Base-by-base conservation (phyloP, 106 monocot species). In the Platanthera guangdongensis region DNA sequence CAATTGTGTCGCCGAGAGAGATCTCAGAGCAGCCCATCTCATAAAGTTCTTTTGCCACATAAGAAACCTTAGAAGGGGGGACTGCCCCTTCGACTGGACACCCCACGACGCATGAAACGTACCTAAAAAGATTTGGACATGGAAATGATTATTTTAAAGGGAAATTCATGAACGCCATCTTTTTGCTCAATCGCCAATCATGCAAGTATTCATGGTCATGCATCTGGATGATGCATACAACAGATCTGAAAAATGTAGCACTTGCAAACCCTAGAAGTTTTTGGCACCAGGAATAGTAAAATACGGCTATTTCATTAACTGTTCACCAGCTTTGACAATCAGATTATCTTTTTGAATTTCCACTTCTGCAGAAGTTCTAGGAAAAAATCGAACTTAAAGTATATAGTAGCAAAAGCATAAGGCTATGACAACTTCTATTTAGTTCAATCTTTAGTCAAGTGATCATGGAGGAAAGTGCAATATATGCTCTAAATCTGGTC, bases 21-120 rank as follows among this genome's bases (percentile, higher is more conserved):
- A 94, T 90, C 68, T 94, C 93, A 67, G 64, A 90, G 78, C 93
- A 94, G 46, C 93, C 93, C 93, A 94, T 94, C 16, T 94, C 85
- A 83, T 84, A 79, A 52, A 94, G 85, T 77, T 82, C 81, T 78
- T 83, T 94, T 21, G 90, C 93, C 39, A 94, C 93, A 85, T 90
- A 85, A 68, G 93, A 88, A 55, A 90, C 93, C 78, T 83, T 88
- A 39, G 79, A 84, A 45, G 93, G 93, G 76, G 80, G 51, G 2
- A 94, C 82, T 15, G 75, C 52, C 51, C 93, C 93, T 85, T 94
- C 93, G 10, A 90, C 88, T n/a, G 93, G 90, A 71, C 93, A 94
- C 10, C 88, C 93, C 39, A 90, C 79, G 46, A 88, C 84, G 76
- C 93, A 94, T 22, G 93, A 94, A 51, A 94, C 90, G 79, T 94